Evolutionary conservation across 441 rosid genomes (phyloP), one percentile per base, ranked within the genome.

Genomic region (Pelargonium myrrhifolium): DNA sequence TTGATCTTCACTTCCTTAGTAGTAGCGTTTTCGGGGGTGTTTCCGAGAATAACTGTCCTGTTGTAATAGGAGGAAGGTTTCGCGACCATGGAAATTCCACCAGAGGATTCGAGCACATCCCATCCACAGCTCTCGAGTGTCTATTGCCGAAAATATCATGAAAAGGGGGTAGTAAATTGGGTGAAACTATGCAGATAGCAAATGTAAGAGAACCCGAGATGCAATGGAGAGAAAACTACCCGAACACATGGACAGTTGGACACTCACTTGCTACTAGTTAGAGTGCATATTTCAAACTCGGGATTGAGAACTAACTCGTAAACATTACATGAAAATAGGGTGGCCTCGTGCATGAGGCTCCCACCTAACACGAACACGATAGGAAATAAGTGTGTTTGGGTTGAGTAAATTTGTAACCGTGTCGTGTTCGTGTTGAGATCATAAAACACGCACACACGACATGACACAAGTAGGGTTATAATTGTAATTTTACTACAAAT

Each of bases 71-170:
- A 82, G 51, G 80, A 76, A 14, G 98, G 97, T 74, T 90, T 90
- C 9, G 97, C 98, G 74, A 86, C 86, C 93, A 90, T 68, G 28
- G 97, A 93, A 71, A 87, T 74, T 67, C 98, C 98, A 39, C 81
- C 94, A 11, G 73, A 43, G 6, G 93, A 82, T 66, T 76, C 67
- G 6, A 93, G 64, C 61, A 83, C 97, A 39, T 90, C 90, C 98
- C 98, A 93, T 20, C 98, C 97, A 53, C 83, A 81, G 39, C 82
- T 84, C 81, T 85, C 90, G 15, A 93, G 82, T 6, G 79, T 84
- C 96, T 93, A 66, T 68, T 9, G 56, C 24, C 68, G 56, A 37
- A 72, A 65, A 70, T 24, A 37, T 49, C 65, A 66, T 12, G 15
- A 35, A 37, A 24, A 28, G 3, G 39, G 39, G 39, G 39, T 35